Evolutionary conservation across 257 asterid species (phyloP).

Genomic region (Ballota nigra): DNA sequence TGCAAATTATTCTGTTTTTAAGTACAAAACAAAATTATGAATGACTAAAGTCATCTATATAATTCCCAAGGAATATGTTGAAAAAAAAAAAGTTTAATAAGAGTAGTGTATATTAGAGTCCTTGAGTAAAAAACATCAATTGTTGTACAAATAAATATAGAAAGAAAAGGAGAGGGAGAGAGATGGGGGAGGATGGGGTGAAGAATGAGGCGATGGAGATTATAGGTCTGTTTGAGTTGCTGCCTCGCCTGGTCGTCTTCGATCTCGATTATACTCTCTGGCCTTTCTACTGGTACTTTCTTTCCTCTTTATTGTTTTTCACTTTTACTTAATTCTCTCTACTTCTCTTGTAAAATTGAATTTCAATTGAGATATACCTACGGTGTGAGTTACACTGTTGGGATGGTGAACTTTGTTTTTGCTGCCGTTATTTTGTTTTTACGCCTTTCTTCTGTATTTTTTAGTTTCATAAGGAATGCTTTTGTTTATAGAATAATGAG

Average conservation of each 20-base stretch:
- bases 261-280: conserved; percentile 72
- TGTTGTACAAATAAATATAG: too few species aligned
- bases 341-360: background rate
- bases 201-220: conserved; percentile 89
- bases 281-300: conserved; percentile 60
- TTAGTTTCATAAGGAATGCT: background rate
- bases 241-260: conserved; percentile 93
- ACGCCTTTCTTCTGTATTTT: background rate
- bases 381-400: background rate
- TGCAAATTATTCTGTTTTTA: too few species aligned
- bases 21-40: too few species aligned
- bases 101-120: too few species aligned
- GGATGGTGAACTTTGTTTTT: background rate
- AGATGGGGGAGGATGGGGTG: conserved; percentile 83
- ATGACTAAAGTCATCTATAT: too few species aligned
- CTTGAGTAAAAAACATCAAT: background rate
- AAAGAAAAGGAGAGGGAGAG: conserved; percentile 9
- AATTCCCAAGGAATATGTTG: too few species aligned
- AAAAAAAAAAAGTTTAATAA: too few species aligned
- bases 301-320: background rate
- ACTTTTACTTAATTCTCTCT: background rate
- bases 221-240: conserved; percentile 58
- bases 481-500: background rate
- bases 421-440: background rate
- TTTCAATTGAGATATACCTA: too few species aligned